Base-by-base conservation (phyloP, 805 yeast species). In the Spathaspora gorwiae region DNA sequence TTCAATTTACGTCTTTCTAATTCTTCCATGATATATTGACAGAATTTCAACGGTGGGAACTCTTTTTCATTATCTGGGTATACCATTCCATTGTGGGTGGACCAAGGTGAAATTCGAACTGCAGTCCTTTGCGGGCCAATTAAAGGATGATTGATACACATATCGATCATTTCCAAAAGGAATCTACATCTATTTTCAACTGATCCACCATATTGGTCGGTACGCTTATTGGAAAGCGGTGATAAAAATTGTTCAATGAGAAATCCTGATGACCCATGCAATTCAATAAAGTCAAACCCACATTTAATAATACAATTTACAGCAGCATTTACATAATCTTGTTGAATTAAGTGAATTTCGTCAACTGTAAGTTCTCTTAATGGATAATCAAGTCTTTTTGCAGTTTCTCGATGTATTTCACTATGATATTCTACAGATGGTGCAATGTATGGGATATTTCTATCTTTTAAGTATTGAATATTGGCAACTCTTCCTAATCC, bases 401-500 rank as follows among this genome's bases (percentile, higher is more conserved):
- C 54, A 3, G 47, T 51, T 9, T 27, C 37, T 19, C 42, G 26
- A 32, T 52, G 46, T 8, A 42, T 26, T 14, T 48, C 54, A 12
- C 56, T 59, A 42, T 42, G 45, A 42, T 39, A 42, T 38, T 50
- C 50, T 5, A 51, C 48, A 6, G 59, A 53, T 4, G 62, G 54
- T 3, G 50, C 52, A 2, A 49, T 44, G n/a, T 52, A 46, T 7
- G 49, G 55, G 7, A 50, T 43, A 9, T 64, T 60, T 7, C 36
- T 35, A 30, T 51, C 39, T 43, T 66, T 54, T 31, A 64, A 57
- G 3, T 59, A 39, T 6, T 46, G 46, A n/a, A 64, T 56, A 35
- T 53, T 59, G 14, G 63, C 68, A 37, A 60, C 66, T 42, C 80
- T 62, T 19, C 83, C 83, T 26, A 78, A 56, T 7, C 64, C 68